Conservation (phyloP, 2,329 filamentous ascomycete species). For the Dissoconium aciculare region DNA sequence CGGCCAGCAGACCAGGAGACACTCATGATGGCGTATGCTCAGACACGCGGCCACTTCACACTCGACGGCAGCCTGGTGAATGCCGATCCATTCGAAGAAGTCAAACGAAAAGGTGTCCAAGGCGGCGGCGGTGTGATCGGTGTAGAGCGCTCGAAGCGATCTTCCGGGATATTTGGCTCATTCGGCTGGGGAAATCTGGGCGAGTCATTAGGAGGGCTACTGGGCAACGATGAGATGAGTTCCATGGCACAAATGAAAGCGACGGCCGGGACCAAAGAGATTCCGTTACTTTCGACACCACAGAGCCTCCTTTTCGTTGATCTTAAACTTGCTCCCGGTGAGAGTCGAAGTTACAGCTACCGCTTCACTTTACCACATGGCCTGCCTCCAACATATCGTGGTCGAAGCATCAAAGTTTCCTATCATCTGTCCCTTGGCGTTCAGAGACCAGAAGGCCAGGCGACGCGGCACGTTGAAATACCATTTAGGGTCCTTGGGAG, state of each 20-base stretch:
- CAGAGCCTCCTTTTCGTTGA: conserved; percentile 96
- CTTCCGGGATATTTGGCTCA: conserved; percentile 65
- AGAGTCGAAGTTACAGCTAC: conserved; percentile 79
- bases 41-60: conserved; percentile 81
- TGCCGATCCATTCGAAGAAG: conserved; percentile 79
- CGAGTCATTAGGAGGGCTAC: conserved; percentile 70
- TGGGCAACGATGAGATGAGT: conserved; percentile 77
- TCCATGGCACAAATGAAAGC: conserved; percentile 93
- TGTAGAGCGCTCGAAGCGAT: conserved; percentile 56
- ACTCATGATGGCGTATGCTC: conserved; percentile 95
- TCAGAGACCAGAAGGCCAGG: conserved; percentile 66
- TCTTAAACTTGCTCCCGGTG: conserved; percentile 69
- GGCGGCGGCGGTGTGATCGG: conserved; percentile 71
- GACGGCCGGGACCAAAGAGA: conserved; percentile 66
- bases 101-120: conserved; percentile 87
- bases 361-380: conserved; percentile 73
- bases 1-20: conserved; percentile 48
- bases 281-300: conserved; percentile 84
- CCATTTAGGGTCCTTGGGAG: conserved; percentile 88
- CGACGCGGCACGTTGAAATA: conserved; percentile 78
- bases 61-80: conserved; percentile 85
- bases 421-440: conserved; percentile 88
- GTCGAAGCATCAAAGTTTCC: conserved; percentile 82
- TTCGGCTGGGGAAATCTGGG: conserved; percentile 82
- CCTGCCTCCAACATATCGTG: conserved; percentile 78